Base-by-base conservation (phyloP, 2,329 filamentous ascomycete genomes). In the Fusarium marasasianum region DNA sequence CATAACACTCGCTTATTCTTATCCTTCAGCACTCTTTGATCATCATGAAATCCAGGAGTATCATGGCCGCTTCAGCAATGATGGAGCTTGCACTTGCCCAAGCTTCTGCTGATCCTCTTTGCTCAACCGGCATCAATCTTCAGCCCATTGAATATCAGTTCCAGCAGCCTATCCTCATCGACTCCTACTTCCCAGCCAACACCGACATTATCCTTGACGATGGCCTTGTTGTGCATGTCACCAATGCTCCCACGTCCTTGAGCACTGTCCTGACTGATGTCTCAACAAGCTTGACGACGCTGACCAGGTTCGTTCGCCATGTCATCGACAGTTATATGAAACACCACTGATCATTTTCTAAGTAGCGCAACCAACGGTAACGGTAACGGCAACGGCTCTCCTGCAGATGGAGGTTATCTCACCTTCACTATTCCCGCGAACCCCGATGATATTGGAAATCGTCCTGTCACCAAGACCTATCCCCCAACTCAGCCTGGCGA, bases 301-400 rank as follows among this genome's bases (percentile, higher is more conserved):
- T 56, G 5, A 56, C 29, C 9, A 56, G 38, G 54, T 56, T 5
- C 0, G 29, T 33, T 43, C 15, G 2, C 3, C 4, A 3, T 14
- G 5, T 2, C 8, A 2, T 8, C 4, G 4, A 15, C 24, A 24
- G 6, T 24, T 24, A 1, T 7, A n/a, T 5, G 1, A 15, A 9
- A 10, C 11, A 2, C 20, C 3, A 24, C 53, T 56, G 9, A 56
- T 13, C 3, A 31, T 4, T 20, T 8, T 2, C 7, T n/a, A 10
- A 15, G 5, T 13, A 56, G 54, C 17, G 13, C 5, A 7, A 11
- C 17, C 26, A 15, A 45, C 15, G n/a, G n/a, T 4, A 41, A 41
- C 12, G 53, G 26, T 4, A 41, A 41, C 12, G 53, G 26, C 12
- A 43, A 31, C 38, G 54, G 54, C 3, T 22, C 9, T n/a, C 17